Conservation (phyloP, 2,329 filamentous ascomycete genomes). For the Talaromyces sp. region DNA sequence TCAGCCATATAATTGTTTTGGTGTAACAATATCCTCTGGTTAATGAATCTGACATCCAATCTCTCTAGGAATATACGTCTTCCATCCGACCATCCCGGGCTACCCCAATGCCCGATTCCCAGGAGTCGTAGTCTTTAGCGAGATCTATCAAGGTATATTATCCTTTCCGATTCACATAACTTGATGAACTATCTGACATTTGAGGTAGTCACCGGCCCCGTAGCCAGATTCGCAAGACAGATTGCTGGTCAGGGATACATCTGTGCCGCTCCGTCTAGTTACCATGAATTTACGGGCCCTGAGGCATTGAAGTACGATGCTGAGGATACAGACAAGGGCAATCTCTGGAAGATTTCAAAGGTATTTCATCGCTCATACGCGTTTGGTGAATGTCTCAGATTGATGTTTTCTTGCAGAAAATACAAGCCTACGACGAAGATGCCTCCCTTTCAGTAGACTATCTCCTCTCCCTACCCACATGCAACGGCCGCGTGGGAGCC, state of each 20-base stretch:
- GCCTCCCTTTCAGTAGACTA: conserved; percentile 65
- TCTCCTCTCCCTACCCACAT: conserved; percentile 69
- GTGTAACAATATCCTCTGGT: no score
- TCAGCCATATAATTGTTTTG: neutral
- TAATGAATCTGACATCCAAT: neutral
- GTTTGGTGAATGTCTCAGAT: neutral
- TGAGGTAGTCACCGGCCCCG: conserved; percentile 77
- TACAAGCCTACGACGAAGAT: conserved; percentile 83
- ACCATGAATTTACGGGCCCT: conserved; percentile 88
- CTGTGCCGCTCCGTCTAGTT: conserved; percentile 82
- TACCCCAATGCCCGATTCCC: conserved; percentile 90
- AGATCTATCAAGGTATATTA: conserved; percentile 83
- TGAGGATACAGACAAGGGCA: conserved; percentile 82
- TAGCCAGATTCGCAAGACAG: conserved; percentile 82
- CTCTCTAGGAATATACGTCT: conserved; percentile 73
- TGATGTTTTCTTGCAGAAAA: conserved; percentile 51
- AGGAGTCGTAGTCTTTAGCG: conserved; percentile 82
- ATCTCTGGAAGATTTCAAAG: conserved; percentile 81
- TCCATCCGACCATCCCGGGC: conserved; percentile 77
- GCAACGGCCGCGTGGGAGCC: conserved; percentile 73
- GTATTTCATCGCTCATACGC: conserved; percentile 34
- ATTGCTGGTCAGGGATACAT: conserved; percentile 93
- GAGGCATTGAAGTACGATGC: conserved; percentile 81
- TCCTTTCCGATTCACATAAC: neutral
- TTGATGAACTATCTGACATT: neutral